phyloP scores from a whole-genome alignment of 148 eudicot species.

The Rhododendron mucronatum region DNA sequence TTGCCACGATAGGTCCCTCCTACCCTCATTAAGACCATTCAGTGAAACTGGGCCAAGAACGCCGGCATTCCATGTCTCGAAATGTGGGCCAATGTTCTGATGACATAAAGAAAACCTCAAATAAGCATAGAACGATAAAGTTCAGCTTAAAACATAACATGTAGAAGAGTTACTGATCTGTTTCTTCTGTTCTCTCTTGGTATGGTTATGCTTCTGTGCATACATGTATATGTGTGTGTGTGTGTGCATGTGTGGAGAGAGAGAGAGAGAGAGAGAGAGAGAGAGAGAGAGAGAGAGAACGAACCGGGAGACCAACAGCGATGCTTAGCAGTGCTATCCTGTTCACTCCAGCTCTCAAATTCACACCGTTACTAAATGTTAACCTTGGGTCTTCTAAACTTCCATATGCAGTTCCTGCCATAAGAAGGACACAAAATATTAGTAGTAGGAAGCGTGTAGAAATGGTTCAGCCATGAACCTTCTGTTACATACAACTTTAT shows the following conservation, averaged over 20 bases:
- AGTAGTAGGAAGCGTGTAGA: neutral
- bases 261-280: slow-evolving; percentile 1
- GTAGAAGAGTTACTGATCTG: neutral
- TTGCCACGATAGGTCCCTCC: slow-evolving; percentile 47
- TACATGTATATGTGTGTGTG: neutral
- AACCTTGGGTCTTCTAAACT: slow-evolving; percentile 75
- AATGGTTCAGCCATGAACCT: neutral
- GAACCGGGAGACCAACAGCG: slow-evolving; percentile 95
- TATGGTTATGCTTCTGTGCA: neutral
- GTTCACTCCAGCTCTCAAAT: slow-evolving; percentile 81
- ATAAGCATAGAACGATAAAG: neutral
- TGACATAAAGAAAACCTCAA: neutral
- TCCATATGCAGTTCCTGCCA: slow-evolving; percentile 77
- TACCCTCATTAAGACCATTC: slow-evolving; percentile 50
- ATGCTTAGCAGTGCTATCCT: slow-evolving; percentile 81
- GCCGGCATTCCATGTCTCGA: slow-evolving; percentile 58
- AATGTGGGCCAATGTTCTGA: slow-evolving; percentile 37
- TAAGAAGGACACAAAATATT: slow-evolving; percentile 4
- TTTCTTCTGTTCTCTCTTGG: neutral
- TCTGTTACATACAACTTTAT: neutral
- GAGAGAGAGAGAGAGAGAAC: slow-evolving; percentile 24
- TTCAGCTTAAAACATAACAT: neutral
- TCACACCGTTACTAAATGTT: slow-evolving; percentile 62
- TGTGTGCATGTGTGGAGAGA: neutral
- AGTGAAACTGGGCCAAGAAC: slow-evolving; percentile 63